phyloP scores from a whole-genome alignment of 2,329 filamentous ascomycete genomes.

The Curvularia eragrostidis region DNA sequence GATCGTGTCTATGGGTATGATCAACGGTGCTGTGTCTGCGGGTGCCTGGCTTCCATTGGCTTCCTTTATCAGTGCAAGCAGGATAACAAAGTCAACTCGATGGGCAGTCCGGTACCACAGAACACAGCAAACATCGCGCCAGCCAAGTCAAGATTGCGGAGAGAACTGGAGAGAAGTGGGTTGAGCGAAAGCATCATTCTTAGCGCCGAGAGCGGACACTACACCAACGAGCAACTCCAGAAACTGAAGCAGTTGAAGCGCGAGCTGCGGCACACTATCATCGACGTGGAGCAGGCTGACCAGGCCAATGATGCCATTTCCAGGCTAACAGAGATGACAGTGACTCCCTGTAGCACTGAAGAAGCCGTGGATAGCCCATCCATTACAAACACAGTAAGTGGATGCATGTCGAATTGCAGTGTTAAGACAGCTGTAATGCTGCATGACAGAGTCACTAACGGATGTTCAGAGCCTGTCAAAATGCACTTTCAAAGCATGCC shows the following conservation, averaged over 20 bases:
- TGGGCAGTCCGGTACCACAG: conserved; percentile 10
- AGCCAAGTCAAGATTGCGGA: conserved; percentile 29
- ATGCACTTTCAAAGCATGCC: conserved; percentile 58
- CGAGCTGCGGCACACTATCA: conserved; percentile 38
- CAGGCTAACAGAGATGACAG: conserved; percentile 20
- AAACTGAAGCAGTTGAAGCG: conserved; percentile 43
- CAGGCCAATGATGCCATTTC: conserved; percentile 28
- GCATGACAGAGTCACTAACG: conserved; percentile 8
- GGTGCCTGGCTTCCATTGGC: conserved; percentile 63
- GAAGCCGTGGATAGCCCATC: conserved; percentile 26
- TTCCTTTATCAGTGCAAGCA: conserved; percentile 78
- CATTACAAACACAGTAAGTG: conserved; percentile 24
- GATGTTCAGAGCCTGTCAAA: conserved; percentile 3
- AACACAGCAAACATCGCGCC: conserved; percentile 1
- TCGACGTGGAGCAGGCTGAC: conserved; percentile 26
- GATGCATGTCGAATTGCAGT: neutral
- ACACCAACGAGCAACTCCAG: conserved; percentile 42
- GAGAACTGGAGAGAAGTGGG: conserved; percentile 37
- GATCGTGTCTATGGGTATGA: conserved; percentile 65
- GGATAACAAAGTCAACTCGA: conserved; percentile 52
- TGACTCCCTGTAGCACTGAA: conserved; percentile 27
- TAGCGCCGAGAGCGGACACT: conserved; percentile 43
- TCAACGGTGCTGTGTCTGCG: conserved; percentile 66
- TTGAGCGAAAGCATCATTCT: conserved; percentile 46
- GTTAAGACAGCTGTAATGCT: neutral